Percentiles rank a stretch among this genome's conserved stretches.
These are phyloP conservation scores for Hymenoscyphus albidus DNA, from an alignment of 2,329 filamentous ascomycete genomes.

Conservation along the genomic window DNA sequence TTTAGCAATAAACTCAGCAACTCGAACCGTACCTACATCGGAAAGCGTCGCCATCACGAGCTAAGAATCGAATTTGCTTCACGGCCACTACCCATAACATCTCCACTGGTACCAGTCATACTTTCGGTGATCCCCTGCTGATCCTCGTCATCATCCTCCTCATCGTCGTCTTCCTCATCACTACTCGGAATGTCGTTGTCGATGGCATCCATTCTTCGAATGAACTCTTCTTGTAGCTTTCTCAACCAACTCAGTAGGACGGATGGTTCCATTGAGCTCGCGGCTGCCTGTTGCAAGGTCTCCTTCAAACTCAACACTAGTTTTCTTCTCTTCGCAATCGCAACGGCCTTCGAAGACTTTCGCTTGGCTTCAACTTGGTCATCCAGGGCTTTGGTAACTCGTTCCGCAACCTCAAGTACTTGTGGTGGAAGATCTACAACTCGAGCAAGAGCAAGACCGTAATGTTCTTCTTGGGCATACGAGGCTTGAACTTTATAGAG, in stretches of 20 bases:
- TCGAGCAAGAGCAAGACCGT: constrained; percentile 78
- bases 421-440: constrained; percentile 66
- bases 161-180: constrained; percentile 17
- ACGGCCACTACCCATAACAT: neutral
- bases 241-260: constrained; percentile 61
- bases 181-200: constrained; percentile 38
- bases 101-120: neutral
- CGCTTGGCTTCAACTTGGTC: constrained; percentile 54
- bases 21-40: neutral
- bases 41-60: neutral
- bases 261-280: constrained; percentile 61
- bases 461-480: constrained; percentile 65
- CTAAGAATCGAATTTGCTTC: neutral
- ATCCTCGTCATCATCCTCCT: neutral
- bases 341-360: constrained; percentile 53
- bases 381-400: constrained; percentile 60
- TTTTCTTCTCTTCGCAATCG: constrained; percentile 62
- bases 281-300: constrained; percentile 63
- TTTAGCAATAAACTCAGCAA: neutral
- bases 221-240: constrained; percentile 71
- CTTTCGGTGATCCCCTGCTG: neutral
- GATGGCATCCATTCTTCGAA: constrained; percentile 62
- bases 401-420: constrained; percentile 65
- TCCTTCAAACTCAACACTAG: constrained; percentile 70
- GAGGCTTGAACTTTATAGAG: constrained; percentile 78